Conservation (phyloP, 805 yeast species). For the Maudiozyma saulgeensis region DNA sequence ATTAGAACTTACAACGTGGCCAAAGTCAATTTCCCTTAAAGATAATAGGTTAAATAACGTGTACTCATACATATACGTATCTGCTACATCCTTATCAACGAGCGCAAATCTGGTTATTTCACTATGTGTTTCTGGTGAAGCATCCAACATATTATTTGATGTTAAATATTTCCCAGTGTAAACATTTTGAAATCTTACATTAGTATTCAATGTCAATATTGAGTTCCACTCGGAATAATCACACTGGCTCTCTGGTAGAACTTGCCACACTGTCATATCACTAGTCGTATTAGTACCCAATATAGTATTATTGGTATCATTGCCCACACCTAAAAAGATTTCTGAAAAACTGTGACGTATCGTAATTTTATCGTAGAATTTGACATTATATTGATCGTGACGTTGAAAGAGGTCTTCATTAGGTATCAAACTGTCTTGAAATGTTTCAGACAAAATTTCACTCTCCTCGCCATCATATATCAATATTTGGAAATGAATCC, state of each 20-base stretch:
- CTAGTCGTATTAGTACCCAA: too few species aligned
- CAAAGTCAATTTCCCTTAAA: constrained; percentile 40
- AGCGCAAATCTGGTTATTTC: constrained; percentile 42
- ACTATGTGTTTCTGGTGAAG: constrained; percentile 42
- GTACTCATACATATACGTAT: constrained; percentile 47
- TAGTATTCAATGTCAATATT: constrained; percentile 58
- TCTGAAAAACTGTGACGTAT: constrained; percentile 72
- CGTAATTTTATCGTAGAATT: constrained; percentile 68
- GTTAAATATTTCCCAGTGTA: constrained; percentile 69
- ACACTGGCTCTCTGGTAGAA: constrained; percentile 44
- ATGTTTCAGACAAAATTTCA: constrained; percentile 81
- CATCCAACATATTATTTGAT: constrained; percentile 53
- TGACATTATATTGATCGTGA: constrained; percentile 55
- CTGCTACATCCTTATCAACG: constrained; percentile 43
- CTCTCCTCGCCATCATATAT: constrained; percentile 92
- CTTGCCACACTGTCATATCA: constrained; percentile 52
- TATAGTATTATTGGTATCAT: too few species aligned
- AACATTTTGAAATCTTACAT: constrained; percentile 70
- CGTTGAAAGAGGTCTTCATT: constrained; percentile 47
- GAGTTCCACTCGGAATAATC: constrained; percentile 34
- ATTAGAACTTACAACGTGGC: constrained; percentile 48
- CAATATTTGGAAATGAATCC: constrained; percentile 76
- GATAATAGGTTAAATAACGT: constrained; percentile 71
- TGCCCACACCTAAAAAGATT: constrained; percentile 49
- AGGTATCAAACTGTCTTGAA: constrained; percentile 86